These are phyloP conservation scores for Achaetomiella virescens DNA, from an alignment of 495 filamentous ascomycete genomes.

Conservation along the genomic window DNA sequence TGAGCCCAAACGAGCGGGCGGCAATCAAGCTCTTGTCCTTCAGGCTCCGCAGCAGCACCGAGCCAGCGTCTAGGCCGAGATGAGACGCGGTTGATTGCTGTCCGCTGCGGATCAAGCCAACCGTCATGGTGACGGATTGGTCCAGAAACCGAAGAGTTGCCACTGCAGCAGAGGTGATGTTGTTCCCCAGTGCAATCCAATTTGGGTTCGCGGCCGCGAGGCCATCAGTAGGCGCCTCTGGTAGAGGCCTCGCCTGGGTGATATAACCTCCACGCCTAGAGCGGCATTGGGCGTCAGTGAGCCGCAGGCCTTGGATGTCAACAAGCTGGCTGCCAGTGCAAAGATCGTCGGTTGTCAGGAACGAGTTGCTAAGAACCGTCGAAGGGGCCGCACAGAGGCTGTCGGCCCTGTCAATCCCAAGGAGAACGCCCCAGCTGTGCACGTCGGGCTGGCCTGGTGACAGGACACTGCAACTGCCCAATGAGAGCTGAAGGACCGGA, in stretches of 20 bases:
- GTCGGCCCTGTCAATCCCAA: background rate
- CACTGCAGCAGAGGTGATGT: background rate
- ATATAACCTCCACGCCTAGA: constrained; percentile 12
- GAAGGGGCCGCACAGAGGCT: constrained; percentile 11
- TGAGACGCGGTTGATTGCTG: constrained; percentile 13
- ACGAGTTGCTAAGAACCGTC: background rate
- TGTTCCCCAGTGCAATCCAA: constrained; percentile 8
- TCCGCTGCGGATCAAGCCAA: constrained; percentile 11
- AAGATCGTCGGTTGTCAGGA: no score
- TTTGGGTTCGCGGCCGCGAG: constrained; percentile 4
- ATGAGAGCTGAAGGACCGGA: constrained; percentile 1
- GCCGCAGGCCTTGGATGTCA: background rate
- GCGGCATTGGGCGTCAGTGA: constrained; percentile 5
- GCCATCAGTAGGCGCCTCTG: background rate
- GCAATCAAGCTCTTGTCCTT: constrained; percentile 11
- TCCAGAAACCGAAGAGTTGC: constrained; percentile 6
- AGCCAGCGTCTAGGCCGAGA: constrained; percentile 11
- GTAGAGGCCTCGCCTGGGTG: background rate
- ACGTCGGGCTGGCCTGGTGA: constrained; percentile 6
- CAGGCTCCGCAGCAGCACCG: constrained; percentile 2
- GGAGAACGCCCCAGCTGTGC: constrained; percentile 8
- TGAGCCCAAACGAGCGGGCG: constrained; percentile 14
- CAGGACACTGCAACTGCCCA: constrained; percentile 10
- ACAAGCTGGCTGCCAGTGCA: background rate
- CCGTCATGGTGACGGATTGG: background rate